Conservation (phyloP, 2,329 filamentous ascomycete species). For the Seiridium unicorne region DNA sequence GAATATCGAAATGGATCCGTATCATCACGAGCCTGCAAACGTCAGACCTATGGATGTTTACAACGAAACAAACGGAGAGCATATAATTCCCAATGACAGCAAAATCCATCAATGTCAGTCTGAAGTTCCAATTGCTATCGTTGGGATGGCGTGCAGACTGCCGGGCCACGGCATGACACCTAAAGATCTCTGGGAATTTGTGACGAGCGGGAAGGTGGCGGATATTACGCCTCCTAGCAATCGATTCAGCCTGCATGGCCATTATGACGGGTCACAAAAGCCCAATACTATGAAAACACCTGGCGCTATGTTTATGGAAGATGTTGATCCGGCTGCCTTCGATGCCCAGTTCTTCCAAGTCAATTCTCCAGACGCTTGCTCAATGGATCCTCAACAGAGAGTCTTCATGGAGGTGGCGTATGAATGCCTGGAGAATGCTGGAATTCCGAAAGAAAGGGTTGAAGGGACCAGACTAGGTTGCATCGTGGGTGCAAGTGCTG, state of each 20-base stretch:
- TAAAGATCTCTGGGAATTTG: conserved; percentile 65
- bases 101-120: neutral
- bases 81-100: neutral
- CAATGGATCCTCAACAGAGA: conserved; percentile 24
- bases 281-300: conserved; percentile 30
- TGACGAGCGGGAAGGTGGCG: conserved; percentile 50
- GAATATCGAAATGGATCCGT: neutral
- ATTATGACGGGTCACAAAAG: conserved; percentile 34
- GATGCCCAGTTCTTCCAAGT: conserved; percentile 30
- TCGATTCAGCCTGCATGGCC: conserved; percentile 30
- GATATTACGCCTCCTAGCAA: neutral
- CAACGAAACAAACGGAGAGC: neutral
- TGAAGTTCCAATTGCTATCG: conserved; percentile 58
- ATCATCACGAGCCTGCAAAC: neutral
- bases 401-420: conserved; percentile 27
- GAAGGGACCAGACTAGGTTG: conserved; percentile 13
- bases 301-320: conserved; percentile 37
- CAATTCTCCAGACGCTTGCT: conserved; percentile 8
- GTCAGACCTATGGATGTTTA: neutral
- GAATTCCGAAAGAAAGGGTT: conserved; percentile 16
- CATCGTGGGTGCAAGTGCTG: neutral
- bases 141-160: conserved; percentile 66
- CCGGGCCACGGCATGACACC: conserved; percentile 55
- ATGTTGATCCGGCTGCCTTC: conserved; percentile 30
- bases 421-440: conserved; percentile 26